Base-by-base conservation (phyloP, 2,329 filamentous ascomycete genomes). In the Fusarium sp. region DNA sequence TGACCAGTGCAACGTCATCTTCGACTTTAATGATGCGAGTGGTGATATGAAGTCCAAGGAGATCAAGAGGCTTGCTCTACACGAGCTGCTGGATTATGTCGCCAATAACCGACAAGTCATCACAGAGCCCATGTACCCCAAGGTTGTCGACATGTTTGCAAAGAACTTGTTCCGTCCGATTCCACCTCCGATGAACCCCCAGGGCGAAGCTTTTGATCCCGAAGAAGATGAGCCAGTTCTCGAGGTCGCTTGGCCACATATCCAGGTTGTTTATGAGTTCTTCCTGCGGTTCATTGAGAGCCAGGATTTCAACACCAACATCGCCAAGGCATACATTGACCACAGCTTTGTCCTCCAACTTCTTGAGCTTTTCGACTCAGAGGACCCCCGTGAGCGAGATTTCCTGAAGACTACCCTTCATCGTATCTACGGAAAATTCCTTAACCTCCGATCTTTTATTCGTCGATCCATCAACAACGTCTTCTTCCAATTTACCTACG, bases 41-140 rank as follows among this genome's bases (percentile, higher is more conserved):
- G 94, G 91, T 71, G 96, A 99, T 78, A 98, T 99, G 94, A 99
- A 99, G 80, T 97, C 95, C 46, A 99, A 99, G 83, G 96, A 99
- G 81, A 98, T 99, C 85, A 99, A 99, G 85, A 89, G 96, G 75
- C 84, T 99, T 71, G 96, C 96, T 40, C 86, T 99, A 42, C 96
- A 99, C 78, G 96, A 99, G 79, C 85, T 99, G 65, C 87, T 99
- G 68, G 96, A 99, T 79, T 99, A 99, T 77, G 96, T 99, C 58
- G 95, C 96, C 74, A 98, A 98, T 81, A 99, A 99, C 79, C 89
- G 96, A 73, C 95, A 97, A 75, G 96, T 99, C 76, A 99, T 99
- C 75, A 97, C 94, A 4, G 96, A 99, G 79, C 93, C 94, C 56
- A 99, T 99, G 96, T 99, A 99, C 75, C 96, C 96, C 35, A 91